Percentiles rank a stretch among this genome's conserved stretches.
phyloP scores from a whole-genome alignment of 331 rosid genomes.

The Arachis monticola region DNA sequence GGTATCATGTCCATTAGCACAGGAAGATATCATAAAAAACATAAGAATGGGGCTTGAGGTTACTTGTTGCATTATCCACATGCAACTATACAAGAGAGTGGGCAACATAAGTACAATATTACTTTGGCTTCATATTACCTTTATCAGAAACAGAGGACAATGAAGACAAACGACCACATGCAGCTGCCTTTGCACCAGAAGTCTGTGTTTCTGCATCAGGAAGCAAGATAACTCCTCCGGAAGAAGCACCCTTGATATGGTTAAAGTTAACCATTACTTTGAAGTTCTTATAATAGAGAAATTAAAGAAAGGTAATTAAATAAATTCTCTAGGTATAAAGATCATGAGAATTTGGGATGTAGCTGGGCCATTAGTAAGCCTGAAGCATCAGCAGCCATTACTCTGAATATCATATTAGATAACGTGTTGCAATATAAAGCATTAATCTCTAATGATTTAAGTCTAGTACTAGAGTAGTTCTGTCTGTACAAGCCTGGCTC shows the following conservation, averaged over 20 bases:
- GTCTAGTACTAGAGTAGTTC: slow-evolving; percentile 14
- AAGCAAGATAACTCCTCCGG: slow-evolving; percentile 69
- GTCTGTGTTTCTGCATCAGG: slow-evolving; percentile 72
- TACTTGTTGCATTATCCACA: neutral
- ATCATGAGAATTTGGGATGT: neutral
- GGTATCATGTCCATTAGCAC: neutral
- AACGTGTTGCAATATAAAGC: slow-evolving; percentile 14
- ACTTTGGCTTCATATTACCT: slow-evolving; percentile 53
- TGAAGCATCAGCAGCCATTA: neutral
- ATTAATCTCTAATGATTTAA: slow-evolving; percentile 9
- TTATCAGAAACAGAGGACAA: slow-evolving; percentile 76
- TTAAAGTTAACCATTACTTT: slow-evolving; percentile 29
- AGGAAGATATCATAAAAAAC: slow-evolving; percentile 16
- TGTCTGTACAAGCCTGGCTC: neutral
- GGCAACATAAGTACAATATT: neutral
- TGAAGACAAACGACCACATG: slow-evolving; percentile 82
- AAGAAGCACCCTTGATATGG: slow-evolving; percentile 60
- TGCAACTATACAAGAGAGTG: neutral
- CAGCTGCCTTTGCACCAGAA: slow-evolving; percentile 95
- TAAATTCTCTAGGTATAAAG: slow-evolving; percentile 16
- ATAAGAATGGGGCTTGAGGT: slow-evolving; percentile 5
- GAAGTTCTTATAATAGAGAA: neutral
- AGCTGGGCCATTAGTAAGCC: too few relatives aligned
- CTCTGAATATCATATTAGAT: slow-evolving; percentile 21
- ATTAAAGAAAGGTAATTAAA: neutral